phyloP scores from a whole-genome alignment of 2,329 filamentous ascomycete species.

The Arthrobotrys sphaeroides region DNA sequence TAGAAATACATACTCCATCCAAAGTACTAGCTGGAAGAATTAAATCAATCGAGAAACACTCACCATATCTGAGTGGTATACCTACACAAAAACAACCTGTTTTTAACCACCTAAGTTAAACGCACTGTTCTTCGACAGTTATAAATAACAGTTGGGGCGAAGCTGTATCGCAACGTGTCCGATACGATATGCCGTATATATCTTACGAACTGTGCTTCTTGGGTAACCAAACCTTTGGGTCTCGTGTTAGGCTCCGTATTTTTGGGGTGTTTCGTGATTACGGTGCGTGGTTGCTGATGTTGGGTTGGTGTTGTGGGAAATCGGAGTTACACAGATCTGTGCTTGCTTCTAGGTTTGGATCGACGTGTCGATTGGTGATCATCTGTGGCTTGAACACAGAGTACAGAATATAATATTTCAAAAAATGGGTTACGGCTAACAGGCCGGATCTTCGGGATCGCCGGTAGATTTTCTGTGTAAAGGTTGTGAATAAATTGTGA shows the following conservation, averaged over 20 bases:
- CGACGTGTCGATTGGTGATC: background rate
- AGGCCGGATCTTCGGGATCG: background rate
- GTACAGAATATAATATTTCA: background rate
- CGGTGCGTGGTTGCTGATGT: background rate
- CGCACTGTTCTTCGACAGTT: background rate
- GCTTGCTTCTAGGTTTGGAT: background rate
- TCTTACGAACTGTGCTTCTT: no score
- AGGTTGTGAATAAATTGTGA: no score
- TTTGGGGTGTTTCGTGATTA: no score
- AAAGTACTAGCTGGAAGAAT: background rate
- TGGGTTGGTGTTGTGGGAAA: background rate
- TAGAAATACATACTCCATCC: background rate
- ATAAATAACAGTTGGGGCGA: background rate
- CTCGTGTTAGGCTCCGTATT: background rate
- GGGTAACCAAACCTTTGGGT: background rate
- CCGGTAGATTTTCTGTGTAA: no score
- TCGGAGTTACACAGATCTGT: background rate
- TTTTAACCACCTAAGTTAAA: background rate
- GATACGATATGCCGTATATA: no score
- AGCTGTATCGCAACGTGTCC: background rate
- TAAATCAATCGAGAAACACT: background rate
- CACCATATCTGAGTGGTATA: slow-evolving; percentile 8
- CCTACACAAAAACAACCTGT: background rate
- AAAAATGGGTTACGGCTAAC: background rate
- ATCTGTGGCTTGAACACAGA: background rate